Base-by-base conservation (phyloP, 2,329 filamentous ascomycete species). In the Fusarium papillatum region DNA sequence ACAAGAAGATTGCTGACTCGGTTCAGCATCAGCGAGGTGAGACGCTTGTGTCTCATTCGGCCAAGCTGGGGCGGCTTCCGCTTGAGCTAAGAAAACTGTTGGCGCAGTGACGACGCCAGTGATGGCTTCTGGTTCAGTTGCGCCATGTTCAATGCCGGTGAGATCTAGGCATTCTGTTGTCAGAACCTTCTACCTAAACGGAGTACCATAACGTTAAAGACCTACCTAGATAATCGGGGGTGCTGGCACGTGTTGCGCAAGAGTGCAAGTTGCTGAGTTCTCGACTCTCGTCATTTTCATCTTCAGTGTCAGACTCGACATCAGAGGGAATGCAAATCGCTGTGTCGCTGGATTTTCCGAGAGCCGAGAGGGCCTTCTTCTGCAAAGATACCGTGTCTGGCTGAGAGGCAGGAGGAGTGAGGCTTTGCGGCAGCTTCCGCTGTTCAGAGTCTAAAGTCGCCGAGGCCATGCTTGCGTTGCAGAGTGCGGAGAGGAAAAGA, bases 241-340 rank as follows among this genome's bases (percentile, higher is more conserved):
- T 50, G 16, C 24, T 26, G 2, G 24, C 16, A 19, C 24, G 24
- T 50, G 5, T 29, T 10, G 4, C 24, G 24, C 5, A 26, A 29
- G 46, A 50, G 1, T 26, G 24, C 16, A 17, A 53, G 34, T 17
- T 34, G 2, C 38, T 17, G 14, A 50, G 24, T 55, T 64, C 65
- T 60, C 55, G 34, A 64, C 39, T 46, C 55, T 66, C 36, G 26
- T 36, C 29, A 38, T 59, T 16, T 22, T 71, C 43, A 69, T 69
- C 26, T 68, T 71, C 43, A 16, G 48, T 68, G 1, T 50, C 9
- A 19, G 46, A 50, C 14, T 50, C 16, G 4, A 29, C 9, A 29
- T 50, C 8, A 29, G 24, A 29, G 24, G 14, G 24, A 50, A 50
- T 50, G 1, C 16, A 50, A 50, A 50, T 50, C 24, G 46, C 24